These are phyloP conservation scores for Limtongia smithiae DNA, from an alignment of 805 yeast genomes.

Conservation along the genomic window DNA sequence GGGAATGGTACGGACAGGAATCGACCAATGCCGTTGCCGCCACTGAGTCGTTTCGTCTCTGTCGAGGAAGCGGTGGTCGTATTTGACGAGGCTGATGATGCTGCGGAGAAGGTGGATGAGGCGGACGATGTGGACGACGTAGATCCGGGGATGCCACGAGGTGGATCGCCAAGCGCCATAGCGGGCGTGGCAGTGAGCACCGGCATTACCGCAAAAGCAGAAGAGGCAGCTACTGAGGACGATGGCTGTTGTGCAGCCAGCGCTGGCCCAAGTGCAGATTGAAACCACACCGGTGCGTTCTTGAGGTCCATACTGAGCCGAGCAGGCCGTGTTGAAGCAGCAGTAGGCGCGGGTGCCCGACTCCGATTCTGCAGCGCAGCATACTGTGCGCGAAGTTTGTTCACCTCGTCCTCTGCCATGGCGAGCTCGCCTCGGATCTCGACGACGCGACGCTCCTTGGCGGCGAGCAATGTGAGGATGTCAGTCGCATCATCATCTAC, in stretches of 20 bases:
- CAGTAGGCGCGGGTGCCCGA: slow-evolving; percentile 6
- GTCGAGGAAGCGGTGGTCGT: neutral
- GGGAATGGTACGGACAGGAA: slow-evolving; percentile 19
- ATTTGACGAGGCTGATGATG: neutral
- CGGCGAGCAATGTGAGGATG: slow-evolving; percentile 38
- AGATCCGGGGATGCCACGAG: too few relatives aligned
- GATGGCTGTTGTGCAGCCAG: too few relatives aligned
- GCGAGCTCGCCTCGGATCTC: slow-evolving; percentile 38
- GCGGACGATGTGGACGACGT: too few relatives aligned
- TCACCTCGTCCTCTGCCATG: slow-evolving; percentile 40
- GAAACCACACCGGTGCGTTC: too few relatives aligned
- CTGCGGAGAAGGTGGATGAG: too few relatives aligned
- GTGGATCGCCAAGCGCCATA: too few relatives aligned
- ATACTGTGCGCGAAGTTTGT: slow-evolving; percentile 21
- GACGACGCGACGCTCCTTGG: slow-evolving; percentile 40
- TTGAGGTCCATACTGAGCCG: too few relatives aligned
- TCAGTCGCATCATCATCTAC: slow-evolving; percentile 14
- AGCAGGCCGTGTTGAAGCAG: too few relatives aligned
- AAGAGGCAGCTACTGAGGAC: too few relatives aligned
- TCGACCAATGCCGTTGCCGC: slow-evolving; percentile 7
- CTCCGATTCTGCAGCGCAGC: slow-evolving; percentile 24
- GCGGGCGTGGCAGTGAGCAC: too few relatives aligned
- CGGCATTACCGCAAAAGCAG: too few relatives aligned
- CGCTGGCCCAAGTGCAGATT: too few relatives aligned
- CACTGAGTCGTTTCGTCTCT: slow-evolving; percentile 1